A percentile compares a stretch with the other conserved stretches of the same genome.
Conservation (phyloP, 176 grass and related monocot species). For the Elymus sibiricus region DNA sequence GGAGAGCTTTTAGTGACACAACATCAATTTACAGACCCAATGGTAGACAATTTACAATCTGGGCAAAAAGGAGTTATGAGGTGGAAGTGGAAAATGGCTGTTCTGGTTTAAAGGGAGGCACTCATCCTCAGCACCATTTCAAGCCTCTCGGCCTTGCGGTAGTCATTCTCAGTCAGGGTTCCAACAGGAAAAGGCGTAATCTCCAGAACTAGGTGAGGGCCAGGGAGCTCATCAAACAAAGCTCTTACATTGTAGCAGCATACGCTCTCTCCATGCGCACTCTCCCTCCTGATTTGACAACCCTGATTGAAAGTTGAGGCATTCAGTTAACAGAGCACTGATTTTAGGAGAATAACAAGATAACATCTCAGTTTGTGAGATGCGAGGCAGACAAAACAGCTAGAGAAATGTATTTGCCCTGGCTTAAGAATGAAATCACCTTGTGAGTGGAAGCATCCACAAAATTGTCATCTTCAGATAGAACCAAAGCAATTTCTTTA, state of each 20-base stretch:
- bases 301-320: conserved; percentile 53
- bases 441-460: conserved; percentile 87
- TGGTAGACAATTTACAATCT: conserved; percentile 45
- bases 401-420: background rate
- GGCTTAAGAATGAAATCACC: conserved; percentile 39
- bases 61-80: conserved; percentile 24
- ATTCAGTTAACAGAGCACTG: background rate
- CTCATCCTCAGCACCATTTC: conserved; percentile 79
- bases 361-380: background rate
- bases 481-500: conserved; percentile 76
- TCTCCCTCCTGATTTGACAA: conserved; percentile 97
- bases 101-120: conserved; percentile 61
- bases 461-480: conserved; percentile 95
- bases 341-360: conserved; percentile 2
- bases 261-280: conserved; percentile 90
- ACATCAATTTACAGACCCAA: conserved; percentile 52
- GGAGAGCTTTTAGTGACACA: conserved; percentile 21
- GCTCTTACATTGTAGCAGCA: conserved; percentile 97
- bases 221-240: conserved; percentile 93
- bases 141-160: conserved; percentile 87
- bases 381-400: background rate
- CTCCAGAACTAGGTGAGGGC: conserved; percentile 80
- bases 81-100: conserved; percentile 17
- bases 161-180: conserved; percentile 79
- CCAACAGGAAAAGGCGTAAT: conserved; percentile 92